Percentiles rank a stretch among this genome's conserved stretches.
phyloP scores from a whole-genome alignment of 441 rosid species.

The Capsella rubella region DNA sequence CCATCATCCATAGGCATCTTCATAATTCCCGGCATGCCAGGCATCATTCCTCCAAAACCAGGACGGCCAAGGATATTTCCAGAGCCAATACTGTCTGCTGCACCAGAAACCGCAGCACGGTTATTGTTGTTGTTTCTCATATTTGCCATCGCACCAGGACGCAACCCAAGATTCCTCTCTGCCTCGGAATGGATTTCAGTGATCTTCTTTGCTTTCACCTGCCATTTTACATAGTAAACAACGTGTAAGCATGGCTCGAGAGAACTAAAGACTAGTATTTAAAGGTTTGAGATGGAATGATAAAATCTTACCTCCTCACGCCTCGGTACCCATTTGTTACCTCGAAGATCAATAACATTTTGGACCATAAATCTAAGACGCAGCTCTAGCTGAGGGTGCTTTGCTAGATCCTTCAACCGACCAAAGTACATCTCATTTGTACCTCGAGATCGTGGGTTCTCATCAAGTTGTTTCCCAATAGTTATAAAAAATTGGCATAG shows the following conservation, averaged over 20 bases:
- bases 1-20: constrained; percentile 51
- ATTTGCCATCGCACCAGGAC: constrained; percentile 62
- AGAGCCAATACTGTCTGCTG: constrained; percentile 40
- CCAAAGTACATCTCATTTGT: constrained; percentile 71
- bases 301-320: constrained; percentile 54
- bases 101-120: constrained; percentile 42
- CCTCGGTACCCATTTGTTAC: constrained; percentile 60
- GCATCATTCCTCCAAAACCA: constrained; percentile 71
- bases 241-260: background rate
- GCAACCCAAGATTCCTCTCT: constrained; percentile 62
- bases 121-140: constrained; percentile 49
- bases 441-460: constrained; percentile 64
- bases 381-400: constrained; percentile 70
- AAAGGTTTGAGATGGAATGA: background rate
- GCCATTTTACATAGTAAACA: constrained; percentile 18
- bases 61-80: constrained; percentile 51
- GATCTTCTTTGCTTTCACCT: constrained; percentile 68
- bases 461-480: constrained; percentile 92
- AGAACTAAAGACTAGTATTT: background rate
- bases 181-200: constrained; percentile 68
- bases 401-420: constrained; percentile 66
- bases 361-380: constrained; percentile 82
- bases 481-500: constrained; percentile 83
- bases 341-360: constrained; percentile 58
- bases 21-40: constrained; percentile 64